Evolutionary conservation across 2,329 filamentous ascomycete genomes (phyloP), one percentile per base, ranked within the genome.

Genomic region (Ophiocordyceps camponoti-saundersi): DNA sequence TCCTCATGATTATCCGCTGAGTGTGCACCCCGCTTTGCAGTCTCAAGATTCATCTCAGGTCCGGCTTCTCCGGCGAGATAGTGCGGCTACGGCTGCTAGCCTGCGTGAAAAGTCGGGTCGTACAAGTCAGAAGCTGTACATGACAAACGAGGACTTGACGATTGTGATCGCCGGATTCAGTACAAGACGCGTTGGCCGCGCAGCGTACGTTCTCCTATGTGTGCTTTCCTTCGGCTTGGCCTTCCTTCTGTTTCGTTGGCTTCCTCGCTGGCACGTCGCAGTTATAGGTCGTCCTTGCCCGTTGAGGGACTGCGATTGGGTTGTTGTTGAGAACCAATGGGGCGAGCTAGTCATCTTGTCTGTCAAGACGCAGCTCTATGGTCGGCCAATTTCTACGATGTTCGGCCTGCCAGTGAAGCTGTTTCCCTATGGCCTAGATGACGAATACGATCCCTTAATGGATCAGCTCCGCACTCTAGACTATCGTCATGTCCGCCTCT

Each of bases 241-340:
- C 5, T 98, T 85, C 66, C 75, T 98, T 15, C 57, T 96, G 6
- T 75, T 96, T 48, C 77, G 88, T 51, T 98, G 92, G 92, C 63
- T 96, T 46, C 93, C 92, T 6, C 76, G 80, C 49, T 94, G 86
- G 86, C 80, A 85, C 55, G 80, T 96, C 45, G 74, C 73, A 44
- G 60, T 96, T 41, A 70, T 85, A 40, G 92, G 92, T 26, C 74
- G 69, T 46, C 67, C 79, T 6, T 77, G 76, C 16, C 70, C 85
- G 2, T 68, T 98, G 29, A 72, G 74, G 47, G 77, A 84, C 47
- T 92, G 86, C 57, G 73, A 85, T 49, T 98, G 93, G 92, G 82
- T 95, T 42, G 89, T 94, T 26, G 77, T 96, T 52, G 92, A 95
- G 73, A 95, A 98, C 57, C 88, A 96, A 72, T 96, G 92, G 90